Evolutionary conservation across 2,329 filamentous ascomycete species (phyloP).

Genomic region (Tolypocladium endophyticum): DNA sequence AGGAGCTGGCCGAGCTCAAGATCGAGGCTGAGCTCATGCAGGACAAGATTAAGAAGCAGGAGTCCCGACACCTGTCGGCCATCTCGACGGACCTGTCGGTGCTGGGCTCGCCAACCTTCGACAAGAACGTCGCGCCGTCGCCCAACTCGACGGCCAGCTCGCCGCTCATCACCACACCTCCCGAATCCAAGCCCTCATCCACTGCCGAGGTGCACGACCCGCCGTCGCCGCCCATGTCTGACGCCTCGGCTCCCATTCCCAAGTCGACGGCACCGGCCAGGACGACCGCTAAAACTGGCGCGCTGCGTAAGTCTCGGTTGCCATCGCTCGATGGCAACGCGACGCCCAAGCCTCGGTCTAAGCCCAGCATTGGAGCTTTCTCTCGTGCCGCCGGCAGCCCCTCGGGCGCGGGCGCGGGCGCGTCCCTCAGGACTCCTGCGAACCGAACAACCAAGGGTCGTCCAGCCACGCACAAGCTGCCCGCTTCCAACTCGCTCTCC

Average conservation of each 20-base stretch:
- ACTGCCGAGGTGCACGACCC: constrained; percentile 64
- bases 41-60: constrained; percentile 77
- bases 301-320: constrained; percentile 36
- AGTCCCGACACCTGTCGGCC: constrained; percentile 44
- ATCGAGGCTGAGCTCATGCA: constrained; percentile 91
- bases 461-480: constrained; percentile 37
- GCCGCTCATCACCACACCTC: constrained; percentile 80
- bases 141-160: constrained; percentile 84
- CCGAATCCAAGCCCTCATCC: constrained; percentile 55
- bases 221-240: constrained; percentile 88
- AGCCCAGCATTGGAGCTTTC: constrained; percentile 21
- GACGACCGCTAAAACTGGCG: constrained; percentile 14
- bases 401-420: constrained; percentile 35
- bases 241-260: constrained; percentile 56
- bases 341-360: constrained; percentile 48
- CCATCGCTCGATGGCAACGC: constrained; percentile 43
- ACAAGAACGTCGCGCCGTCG: constrained; percentile 58
- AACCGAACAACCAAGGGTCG: constrained; percentile 45
- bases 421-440: constrained; percentile 33
- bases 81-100: constrained; percentile 53
- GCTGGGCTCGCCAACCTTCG: constrained; percentile 62
- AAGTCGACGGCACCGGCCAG: constrained; percentile 37
- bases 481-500: constrained; percentile 62
- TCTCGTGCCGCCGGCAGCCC: constrained; percentile 18
- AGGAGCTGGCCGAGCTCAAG: constrained; percentile 86